Base-by-base conservation (phyloP, 345 rosid genomes). In the Gossypium herbaceum region DNA sequence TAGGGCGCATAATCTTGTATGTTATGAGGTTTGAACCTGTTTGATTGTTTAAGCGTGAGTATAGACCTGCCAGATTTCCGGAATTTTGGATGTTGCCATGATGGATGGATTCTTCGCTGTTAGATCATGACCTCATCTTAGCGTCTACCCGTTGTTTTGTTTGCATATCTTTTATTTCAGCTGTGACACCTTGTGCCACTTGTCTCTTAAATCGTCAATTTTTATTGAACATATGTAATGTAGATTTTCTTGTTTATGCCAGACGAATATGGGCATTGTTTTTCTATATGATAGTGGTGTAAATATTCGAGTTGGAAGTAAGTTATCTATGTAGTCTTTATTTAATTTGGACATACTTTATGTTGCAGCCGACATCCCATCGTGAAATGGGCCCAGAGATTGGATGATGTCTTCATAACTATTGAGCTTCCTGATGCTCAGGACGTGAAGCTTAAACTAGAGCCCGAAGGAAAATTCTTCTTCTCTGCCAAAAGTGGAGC, bases 301-400 rank as follows among this genome's bases (percentile, higher is more conserved):
- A 8, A 39, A 17, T 39, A 39, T 39, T 41, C 9, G 25, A 64
- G 7, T 39, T 39, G 47, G 68, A 63, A 34, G 68, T 63, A 34
- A 39, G 47, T 63, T 63, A 17, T 34, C 68, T 39, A 29, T 62
- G 24, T 64, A 41, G 48, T 64, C 50, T 64, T 41, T 41, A 10
- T 12, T 39, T 2, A 9, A 71, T 71, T 10, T 47, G 50, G 57
- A 5, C 41, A 5, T 34, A 73, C 64, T 73, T 64, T 25, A 3
- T 74, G 19, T 76, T 75, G 13, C 82, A 85, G 89, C 73, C 83
- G 88, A 56, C 91, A 87, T 84, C 89, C 91, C 6, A 64, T 72
- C 2, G 84, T 86, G 44, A 86, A 87, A 75, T 89, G 93, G 89
- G 93, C 91, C 17, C 90, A 86, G 84, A 85, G 85, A 68, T 77